phyloP scores from a whole-genome alignment of 371 early-diverging fungal species.

The Umbelopsis sp. region DNA sequence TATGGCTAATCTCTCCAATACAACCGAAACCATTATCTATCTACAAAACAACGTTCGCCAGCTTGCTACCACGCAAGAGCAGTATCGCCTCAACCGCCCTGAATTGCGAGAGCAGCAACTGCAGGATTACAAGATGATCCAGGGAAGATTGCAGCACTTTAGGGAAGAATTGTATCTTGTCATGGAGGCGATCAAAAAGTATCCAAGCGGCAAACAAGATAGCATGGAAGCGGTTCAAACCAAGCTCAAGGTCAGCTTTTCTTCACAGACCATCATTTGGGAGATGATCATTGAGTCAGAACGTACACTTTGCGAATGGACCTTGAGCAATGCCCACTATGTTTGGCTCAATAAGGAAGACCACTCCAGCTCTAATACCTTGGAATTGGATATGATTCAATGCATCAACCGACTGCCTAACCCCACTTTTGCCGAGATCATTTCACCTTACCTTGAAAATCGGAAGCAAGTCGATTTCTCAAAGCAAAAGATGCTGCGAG shows the following conservation, averaged over 20 bases:
- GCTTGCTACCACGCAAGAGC: constrained; percentile 31
- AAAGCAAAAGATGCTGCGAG: constrained; percentile 80
- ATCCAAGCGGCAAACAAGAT: constrained; percentile 47
- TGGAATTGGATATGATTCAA: constrained; percentile 71
- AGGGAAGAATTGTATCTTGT: constrained; percentile 72
- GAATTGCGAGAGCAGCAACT: constrained; percentile 32
- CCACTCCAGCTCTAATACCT: constrained; percentile 57
- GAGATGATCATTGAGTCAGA: constrained; percentile 53
- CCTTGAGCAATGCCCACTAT: constrained; percentile 46
- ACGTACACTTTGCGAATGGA: constrained; percentile 61
- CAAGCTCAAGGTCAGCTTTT: constrained; percentile 43
- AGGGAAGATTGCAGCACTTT: constrained; percentile 32
- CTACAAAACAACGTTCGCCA: constrained; percentile 72
- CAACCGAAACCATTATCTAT: constrained; percentile 60
- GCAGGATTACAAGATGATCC: constrained; percentile 37
- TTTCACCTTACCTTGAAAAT: constrained; percentile 62
- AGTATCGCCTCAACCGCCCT: constrained; percentile 36
- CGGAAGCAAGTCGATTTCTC: constrained; percentile 59
- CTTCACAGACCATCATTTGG: constrained; percentile 56
- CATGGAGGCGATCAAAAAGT: constrained; percentile 69
- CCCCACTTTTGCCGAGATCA: constrained; percentile 56
- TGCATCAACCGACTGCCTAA: constrained; percentile 57
- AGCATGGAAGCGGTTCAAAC: constrained; percentile 42
- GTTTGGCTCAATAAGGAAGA: constrained; percentile 61
- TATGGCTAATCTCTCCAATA: constrained; percentile 53